phyloP scores from a whole-genome alignment of 371 early-diverging fungal species.

The Mucor circinelloides region DNA sequence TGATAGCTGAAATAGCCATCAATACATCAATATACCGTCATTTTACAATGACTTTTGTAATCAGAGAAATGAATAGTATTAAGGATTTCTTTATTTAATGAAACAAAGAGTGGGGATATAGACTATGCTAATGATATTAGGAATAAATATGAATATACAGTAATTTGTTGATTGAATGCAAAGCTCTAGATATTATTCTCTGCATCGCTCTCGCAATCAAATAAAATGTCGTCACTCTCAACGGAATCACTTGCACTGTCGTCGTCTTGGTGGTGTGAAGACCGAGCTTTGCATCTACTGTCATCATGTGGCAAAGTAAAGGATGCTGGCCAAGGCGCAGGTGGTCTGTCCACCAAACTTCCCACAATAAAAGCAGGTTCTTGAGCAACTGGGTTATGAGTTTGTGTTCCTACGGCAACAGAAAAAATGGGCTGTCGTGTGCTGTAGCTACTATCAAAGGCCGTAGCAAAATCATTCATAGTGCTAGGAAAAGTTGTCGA shows the following conservation, averaged over 20 bases:
- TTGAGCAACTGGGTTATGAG: neutral
- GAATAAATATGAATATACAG: neutral
- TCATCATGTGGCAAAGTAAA: constrained; percentile 1
- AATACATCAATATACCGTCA: neutral
- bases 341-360: constrained; percentile 10
- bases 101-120: neutral
- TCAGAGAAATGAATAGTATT: neutral
- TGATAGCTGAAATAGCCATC: neutral
- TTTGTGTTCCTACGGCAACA: neutral
- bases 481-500: neutral
- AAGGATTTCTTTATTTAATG: neutral
- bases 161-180: neutral
- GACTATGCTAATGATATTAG: neutral
- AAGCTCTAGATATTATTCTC: neutral
- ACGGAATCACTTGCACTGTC: neutral
- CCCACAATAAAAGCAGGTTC: constrained; percentile 1
- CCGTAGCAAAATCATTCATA: neutral
- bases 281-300: neutral
- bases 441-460: neutral
- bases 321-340: constrained; percentile 10
- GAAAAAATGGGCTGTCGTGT: neutral
- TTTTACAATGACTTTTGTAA: neutral
- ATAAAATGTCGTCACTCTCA: neutral
- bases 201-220: neutral
- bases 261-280: neutral